Base-by-base conservation (phyloP, 1,284 basidiomycete species). In the Heterobasidion occidentale region DNA sequence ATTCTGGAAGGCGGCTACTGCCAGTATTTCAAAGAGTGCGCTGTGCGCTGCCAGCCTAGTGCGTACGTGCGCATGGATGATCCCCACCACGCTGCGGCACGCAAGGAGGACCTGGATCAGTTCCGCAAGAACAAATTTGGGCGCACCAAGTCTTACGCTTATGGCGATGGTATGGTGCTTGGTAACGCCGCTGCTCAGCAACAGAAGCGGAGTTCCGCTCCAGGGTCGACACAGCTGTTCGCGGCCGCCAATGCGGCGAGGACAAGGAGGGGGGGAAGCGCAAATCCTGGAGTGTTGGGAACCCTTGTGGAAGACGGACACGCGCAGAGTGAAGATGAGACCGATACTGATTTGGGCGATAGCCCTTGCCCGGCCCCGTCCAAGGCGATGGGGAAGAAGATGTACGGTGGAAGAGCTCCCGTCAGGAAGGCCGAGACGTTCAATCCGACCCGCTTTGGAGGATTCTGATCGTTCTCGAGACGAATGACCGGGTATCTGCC, bases 51-150 rank as follows among this genome's bases (percentile, higher is more conserved):
- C 74, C 77, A 90, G 56, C 94, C 94, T 0, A 76, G 74, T 27
- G 86, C 81, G 1, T 99, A 99, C 69, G 85, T 97, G 44, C 83
- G 79, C 17, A 99, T 99, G 96, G 92, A 98, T 66, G 94, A 98
- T 68, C 94, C 94, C 0, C 78, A 80, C 46, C 88, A 94, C 70
- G 79, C 86, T 33, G 75, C 78, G 17, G 87, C 90, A 48, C 87
- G 94, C 51, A 81, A 86, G 54, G 86, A 90, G 64, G 92, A 97
- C 65, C 72, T 98, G 55, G 90, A 93, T 71, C 90, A 92, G 61
- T 96, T 98, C 78, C 87, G 96, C 61, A 92, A 89, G 70, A 81
- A 81, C 62, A 88, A 87, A 67, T 92, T 92, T 66, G 86, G 85
- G 38, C 86, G 93, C 53, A 90, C 93, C 49, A 89, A 90, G 66